These are phyloP conservation scores for Mycena albidolilacea DNA, from an alignment of 768 basidiomycete species.

Conservation along the genomic window DNA sequence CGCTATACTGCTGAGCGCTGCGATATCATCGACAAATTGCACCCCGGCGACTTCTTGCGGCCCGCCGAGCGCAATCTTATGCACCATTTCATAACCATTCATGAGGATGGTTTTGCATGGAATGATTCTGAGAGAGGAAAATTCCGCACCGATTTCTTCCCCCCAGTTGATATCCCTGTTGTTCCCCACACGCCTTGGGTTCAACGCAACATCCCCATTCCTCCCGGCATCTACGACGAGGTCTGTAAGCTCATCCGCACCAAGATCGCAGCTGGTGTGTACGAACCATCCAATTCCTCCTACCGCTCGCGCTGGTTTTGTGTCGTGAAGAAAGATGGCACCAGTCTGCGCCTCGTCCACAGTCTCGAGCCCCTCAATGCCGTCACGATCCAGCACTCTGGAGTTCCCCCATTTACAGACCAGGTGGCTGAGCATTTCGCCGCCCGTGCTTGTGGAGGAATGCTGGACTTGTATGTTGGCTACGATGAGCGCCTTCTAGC, in stretches of 20 bases:
- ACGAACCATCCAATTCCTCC: background rate
- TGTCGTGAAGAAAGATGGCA: constrained; percentile 17
- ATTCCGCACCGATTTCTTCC: constrained; percentile 20
- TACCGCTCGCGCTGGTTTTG: too few species aligned
- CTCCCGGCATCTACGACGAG: constrained; percentile 41
- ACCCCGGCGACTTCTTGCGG: too few species aligned
- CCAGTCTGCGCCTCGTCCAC: constrained; percentile 38
- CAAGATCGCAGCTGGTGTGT: constrained; percentile 2
- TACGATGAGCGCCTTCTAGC: constrained; percentile 46
- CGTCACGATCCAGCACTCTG: constrained; percentile 35
- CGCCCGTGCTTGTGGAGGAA: constrained; percentile 2
- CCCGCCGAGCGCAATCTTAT: constrained; percentile 23
- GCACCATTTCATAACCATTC: constrained; percentile 25
- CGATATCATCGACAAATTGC: too few species aligned
- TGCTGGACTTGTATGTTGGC: constrained; percentile 44
- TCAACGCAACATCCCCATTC: constrained; percentile 39
- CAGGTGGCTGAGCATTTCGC: constrained; percentile 3
- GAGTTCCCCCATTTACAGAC: constrained; percentile 36
- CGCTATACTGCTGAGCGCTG: too few species aligned
- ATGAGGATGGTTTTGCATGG: constrained; percentile 40
- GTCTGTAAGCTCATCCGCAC: constrained; percentile 8
- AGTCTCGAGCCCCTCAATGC: constrained; percentile 38
- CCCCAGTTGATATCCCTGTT: too few species aligned
- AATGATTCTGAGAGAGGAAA: constrained; percentile 36
- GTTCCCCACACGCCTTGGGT: too few species aligned